Percentiles rank a stretch among this genome's conserved stretches.
Evolutionary conservation across 2,329 filamentous ascomycete species (phyloP).

Genomic region (Phyllosticta ampelicida): DNA sequence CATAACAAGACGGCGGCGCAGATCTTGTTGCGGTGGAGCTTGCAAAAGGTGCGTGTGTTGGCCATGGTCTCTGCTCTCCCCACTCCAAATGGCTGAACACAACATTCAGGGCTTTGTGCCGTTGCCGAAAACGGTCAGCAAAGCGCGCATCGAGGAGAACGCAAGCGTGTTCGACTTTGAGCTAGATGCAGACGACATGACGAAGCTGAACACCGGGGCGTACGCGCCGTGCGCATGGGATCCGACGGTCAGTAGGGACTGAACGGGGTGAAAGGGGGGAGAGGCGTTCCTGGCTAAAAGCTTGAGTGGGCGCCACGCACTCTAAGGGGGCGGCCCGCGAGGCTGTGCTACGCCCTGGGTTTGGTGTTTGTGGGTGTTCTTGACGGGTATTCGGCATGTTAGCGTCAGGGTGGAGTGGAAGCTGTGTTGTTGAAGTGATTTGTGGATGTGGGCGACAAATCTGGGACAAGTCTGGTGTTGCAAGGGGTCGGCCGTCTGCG

Average conservation of each 20-base stretch:
- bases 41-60: constrained; percentile 40
- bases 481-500: too few species aligned
- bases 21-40: constrained; percentile 46
- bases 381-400: neutral
- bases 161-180: constrained; percentile 50
- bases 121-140: constrained; percentile 52
- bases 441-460: too few species aligned
- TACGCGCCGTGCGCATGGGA: constrained; percentile 52
- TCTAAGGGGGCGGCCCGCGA: neutral
- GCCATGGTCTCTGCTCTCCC: neutral
- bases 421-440: neutral
- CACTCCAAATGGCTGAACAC: neutral
- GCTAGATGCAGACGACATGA: constrained; percentile 48
- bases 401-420: neutral
- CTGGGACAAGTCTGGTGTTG: too few species aligned
- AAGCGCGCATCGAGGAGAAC: constrained; percentile 51
- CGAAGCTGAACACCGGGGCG: constrained; percentile 40
- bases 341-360: neutral
- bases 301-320: neutral
- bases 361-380: neutral
- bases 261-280: constrained; percentile 12
- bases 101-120: constrained; percentile 45
- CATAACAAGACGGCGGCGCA: constrained; percentile 48
- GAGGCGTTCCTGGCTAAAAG: neutral
- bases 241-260: constrained; percentile 37